Conservation (phyloP, 1,139 yeast species). For the Candida gigantensis region DNA sequence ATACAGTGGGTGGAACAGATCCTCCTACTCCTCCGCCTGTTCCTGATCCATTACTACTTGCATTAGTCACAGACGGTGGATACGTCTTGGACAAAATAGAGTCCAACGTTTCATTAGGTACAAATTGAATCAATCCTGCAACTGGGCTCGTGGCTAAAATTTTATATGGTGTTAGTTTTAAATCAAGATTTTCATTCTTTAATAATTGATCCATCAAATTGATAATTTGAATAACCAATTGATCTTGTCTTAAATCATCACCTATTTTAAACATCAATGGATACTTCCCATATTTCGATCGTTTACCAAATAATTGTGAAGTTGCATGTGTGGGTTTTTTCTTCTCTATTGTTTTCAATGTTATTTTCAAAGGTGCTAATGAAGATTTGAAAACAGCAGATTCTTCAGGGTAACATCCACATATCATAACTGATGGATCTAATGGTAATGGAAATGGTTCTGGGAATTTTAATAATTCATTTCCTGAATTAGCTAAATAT, state of each 20-base stretch:
- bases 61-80: conserved; percentile 28
- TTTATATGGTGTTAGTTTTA: conserved; percentile 83
- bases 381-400: conserved; percentile 89
- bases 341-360: conserved; percentile 59
- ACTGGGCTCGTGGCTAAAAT: conserved; percentile 88
- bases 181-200: conserved; percentile 86
- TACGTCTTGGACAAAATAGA: conserved; percentile 65
- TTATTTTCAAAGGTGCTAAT: conserved; percentile 80
- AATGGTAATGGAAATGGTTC: conserved; percentile 69
- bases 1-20: conserved; percentile 5
- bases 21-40: too few relatives aligned
- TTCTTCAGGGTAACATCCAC: conserved; percentile 79
- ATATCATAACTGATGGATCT: conserved; percentile 65
- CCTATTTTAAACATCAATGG: conserved; percentile 94
- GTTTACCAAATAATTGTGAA: conserved; percentile 38
- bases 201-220: conserved; percentile 87
- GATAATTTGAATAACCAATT: conserved; percentile 88
- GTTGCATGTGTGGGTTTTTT: conserved; percentile 20
- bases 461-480: conserved; percentile 41
- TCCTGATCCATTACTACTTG: conserved; percentile 7
- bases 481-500: conserved; percentile 40
- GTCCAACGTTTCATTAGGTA: conserved; percentile 90
- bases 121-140: conserved; percentile 91
- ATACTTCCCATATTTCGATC: conserved; percentile 54
- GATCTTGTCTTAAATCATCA: conserved; percentile 95